A percentile compares a stretch with the other conserved stretches of the same genome.
These are phyloP conservation scores for Fusarium redolens DNA, from an alignment of 2,329 filamentous ascomycete species.

Conservation along the genomic window DNA sequence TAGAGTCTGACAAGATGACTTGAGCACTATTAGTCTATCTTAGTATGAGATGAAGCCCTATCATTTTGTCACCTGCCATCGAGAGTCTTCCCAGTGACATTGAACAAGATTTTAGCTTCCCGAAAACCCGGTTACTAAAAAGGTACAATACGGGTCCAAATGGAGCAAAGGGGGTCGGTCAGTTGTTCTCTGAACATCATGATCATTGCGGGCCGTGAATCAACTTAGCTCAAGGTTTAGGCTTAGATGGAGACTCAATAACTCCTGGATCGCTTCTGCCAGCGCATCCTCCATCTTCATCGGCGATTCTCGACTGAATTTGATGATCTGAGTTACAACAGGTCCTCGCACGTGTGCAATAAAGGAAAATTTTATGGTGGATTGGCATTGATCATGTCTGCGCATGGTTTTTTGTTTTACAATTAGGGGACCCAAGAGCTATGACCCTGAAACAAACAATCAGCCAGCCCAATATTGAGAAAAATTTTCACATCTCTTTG, in stretches of 20 bases:
- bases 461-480: background rate
- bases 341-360: conserved; percentile 4
- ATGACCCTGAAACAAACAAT: conserved; percentile 18
- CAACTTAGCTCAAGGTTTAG: background rate
- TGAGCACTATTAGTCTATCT: background rate
- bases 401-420: background rate
- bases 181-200: conserved; percentile 20
- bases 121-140: conserved; percentile 7
- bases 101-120: conserved; percentile 18
- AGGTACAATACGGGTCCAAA: background rate
- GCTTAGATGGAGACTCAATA: conserved; percentile 15
- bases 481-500: conserved; percentile 1
- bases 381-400: background rate
- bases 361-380: conserved; percentile 29
- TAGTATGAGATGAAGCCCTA: background rate
- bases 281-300: conserved; percentile 29
- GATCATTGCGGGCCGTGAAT: conserved; percentile 23
- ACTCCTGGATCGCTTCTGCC: conserved; percentile 18
- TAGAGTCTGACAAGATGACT: background rate
- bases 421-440: conserved; percentile 7
- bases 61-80: conserved; percentile 1
- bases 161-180: conserved; percentile 8
- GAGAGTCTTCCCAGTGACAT: background rate
- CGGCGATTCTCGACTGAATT: conserved; percentile 33
- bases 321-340: conserved; percentile 33